Evolutionary conservation across 768 basidiomycete genomes (phyloP), one percentile per base, ranked within the genome.

Genomic region (Phaffia tasmanica): DNA sequence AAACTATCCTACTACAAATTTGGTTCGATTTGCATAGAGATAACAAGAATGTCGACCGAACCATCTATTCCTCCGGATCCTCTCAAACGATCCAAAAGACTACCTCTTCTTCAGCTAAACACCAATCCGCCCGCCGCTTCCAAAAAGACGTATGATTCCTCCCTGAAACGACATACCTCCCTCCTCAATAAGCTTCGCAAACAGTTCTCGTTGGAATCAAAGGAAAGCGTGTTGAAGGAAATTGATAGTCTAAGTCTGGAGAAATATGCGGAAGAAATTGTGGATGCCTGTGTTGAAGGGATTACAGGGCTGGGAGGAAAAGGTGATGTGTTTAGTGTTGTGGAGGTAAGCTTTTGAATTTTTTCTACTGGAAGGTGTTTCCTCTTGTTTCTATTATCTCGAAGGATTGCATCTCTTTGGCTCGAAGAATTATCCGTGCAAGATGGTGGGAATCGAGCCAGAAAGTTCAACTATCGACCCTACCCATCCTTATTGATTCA

Each of bases 191-290:
- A 88, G 55, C 86, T 97, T 72, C 84, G 87, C 56, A 89, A 87
- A 73, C 88, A 89, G 21, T 81, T 98, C 72, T 73, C 78, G 32
- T 70, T 74, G 15, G 72, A 75, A 11, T 75, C 76, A 0, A 64
- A 75, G 15, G 89, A 92, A 72, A 86, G 89, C 72, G 85, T 94
- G 68, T 78, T 95, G 71, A 97, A 92, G 77, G 95, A 99, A 72
- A 85, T 95, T 70, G 86, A 92, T 69, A 81, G 86, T 0, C 81
- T 99, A 63, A 85, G 89, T 1, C 80, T 99, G 65, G 91, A 91
- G 78, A 98, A 95, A 77, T 98, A 99, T 75, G 81, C 93, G 57
- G 93, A 95, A 73, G 95, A 99, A 77, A 86, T 97, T 69, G 88
- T 87, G 1, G 84, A 84, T 15, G 93, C 92, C 8, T 81, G 86